Evolutionary conservation across 306 rosid genomes (phyloP), one percentile per base, ranked within the genome.

Genomic region (Prunus armeniaca): DNA sequence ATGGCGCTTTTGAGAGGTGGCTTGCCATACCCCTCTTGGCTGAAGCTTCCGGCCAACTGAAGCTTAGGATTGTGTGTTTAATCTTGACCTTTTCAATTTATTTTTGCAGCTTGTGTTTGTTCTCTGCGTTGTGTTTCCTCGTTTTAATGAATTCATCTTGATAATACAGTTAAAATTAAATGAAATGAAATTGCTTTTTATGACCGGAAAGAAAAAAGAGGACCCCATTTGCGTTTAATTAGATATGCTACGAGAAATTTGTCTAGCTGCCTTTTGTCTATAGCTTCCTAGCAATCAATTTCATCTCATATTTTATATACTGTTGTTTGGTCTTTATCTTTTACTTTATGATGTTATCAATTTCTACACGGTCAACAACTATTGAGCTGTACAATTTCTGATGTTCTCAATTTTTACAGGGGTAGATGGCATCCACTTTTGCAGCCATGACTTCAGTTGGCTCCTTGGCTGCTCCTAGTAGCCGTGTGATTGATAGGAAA

Each of bases 381-480:
- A 14, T 67, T 67, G 56, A 46, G 58, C 2, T 51, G 19, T 5
- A 1, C 3, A 19, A 28, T 51, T 28, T 69, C 25, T 52, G 30
- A 55, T 34, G 45, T 43, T 7, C 4, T n/a, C 22, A 2, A 38
- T 25, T 24, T 47, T 57, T 17, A 7, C 72, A 34, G 67, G 81
- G 54, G 65, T 75, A 71, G 80, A 96, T 96, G 99, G 97, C 97
- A 0, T 89, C 96, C 15, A 75, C 98, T 11, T 90, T 90, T 72
- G 83, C 95, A 24, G 86, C 94, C 72, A 74, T 88, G 85, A 86
- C 97, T 47, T 87, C 91, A 2, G 79, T 76, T 27, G 88, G 88
- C 60, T 20, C 91, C 24, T 55, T 90, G 47, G 82, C 89, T 76
- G 76, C 93, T 10, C 87, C 95, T 25, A 67, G 89, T 24, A 56